These are phyloP conservation scores for Nectriaceae sp. DNA, from an alignment of 2,329 filamentous ascomycete species.

Conservation along the genomic window DNA sequence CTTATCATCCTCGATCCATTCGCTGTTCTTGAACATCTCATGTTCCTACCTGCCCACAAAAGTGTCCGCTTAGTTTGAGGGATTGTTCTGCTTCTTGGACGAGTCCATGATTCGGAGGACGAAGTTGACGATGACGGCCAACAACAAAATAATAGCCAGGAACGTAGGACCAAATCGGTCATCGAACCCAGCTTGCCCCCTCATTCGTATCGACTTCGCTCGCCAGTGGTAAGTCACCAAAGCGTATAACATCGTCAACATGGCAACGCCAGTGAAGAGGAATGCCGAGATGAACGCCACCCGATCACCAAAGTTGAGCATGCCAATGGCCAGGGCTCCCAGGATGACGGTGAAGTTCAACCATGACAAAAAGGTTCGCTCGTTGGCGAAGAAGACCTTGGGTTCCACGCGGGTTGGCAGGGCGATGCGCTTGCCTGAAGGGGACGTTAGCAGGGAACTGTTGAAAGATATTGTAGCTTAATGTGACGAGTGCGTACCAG, in stretches of 20 bases:
- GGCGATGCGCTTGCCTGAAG: conserved; percentile 93
- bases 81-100: conserved; percentile 40
- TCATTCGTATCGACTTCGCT: conserved; percentile 85
- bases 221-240: conserved; percentile 96
- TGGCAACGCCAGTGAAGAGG: conserved; percentile 90
- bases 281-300: conserved; percentile 93
- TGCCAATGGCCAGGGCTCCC: conserved; percentile 91
- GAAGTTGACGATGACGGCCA: conserved; percentile 96
- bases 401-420: conserved; percentile 97
- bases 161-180: conserved; percentile 94
- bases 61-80: conserved; percentile 9
- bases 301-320: conserved; percentile 96
- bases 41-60: not conserved
- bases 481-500: conserved; percentile 73
- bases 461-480: too few relatives aligned
- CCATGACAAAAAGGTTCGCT: conserved; percentile 98
- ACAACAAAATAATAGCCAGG: conserved; percentile 79
- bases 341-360: conserved; percentile 99
- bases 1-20: too few relatives aligned
- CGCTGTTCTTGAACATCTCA: not conserved
- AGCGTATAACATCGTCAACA: conserved; percentile 94
- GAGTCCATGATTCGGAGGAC: conserved; percentile 67
- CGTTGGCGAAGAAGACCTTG: conserved; percentile 99
- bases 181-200: conserved; percentile 94
- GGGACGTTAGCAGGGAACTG: conserved; percentile 15